Base-by-base conservation (phyloP, 768 basidiomycete species). In the Tricholoma hemisulphureum region DNA sequence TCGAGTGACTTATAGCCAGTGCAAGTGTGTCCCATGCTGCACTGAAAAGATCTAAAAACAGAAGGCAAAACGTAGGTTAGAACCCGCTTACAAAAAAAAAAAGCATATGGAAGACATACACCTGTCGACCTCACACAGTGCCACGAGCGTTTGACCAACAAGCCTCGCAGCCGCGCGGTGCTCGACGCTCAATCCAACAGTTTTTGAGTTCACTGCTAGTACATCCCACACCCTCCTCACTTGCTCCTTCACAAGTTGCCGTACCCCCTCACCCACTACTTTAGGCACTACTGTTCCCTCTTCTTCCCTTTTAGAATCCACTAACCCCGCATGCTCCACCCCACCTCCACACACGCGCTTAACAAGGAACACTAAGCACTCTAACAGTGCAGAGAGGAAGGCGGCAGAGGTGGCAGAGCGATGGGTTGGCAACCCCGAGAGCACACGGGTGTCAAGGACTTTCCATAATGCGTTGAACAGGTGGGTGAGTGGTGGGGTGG, bases 381-480 rank as follows among this genome's bases (percentile, higher is more conserved):
- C 95, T 7, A 91, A 70, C 3, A 91, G 65, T 0, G 89, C 80
- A 0, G 82, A 77, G 16, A 89, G 72, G 71, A 94, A 90, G 9
- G 91, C 86, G 0, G 85, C 80, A 4, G 82, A 82, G 10, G 80
- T 75, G 7, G 75, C 74, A 1, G 75, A 66, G 6, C 84, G 78
- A 50, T 86, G 77, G 26, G 46, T 49, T 18, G 46, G 46, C 9
- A 88, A 77, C 0, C 84, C 76, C 32, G 78, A 82, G 4, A 91
- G 76, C 0, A 88, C 84, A 21, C 84, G 81, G 6, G 83, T 83
- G 52, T 90, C 86, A 1, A 92, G 70, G 0, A 91, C 93, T 14
- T 85, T 82, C 93, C 95, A 97, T 64, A 98, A 86, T 0, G 91
- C 83, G 1, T 77, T 72, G 67, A 93, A 90, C 41, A 96, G 73